phyloP scores from a whole-genome alignment of 192 early-diverging fungal genomes.

The Coemansia aciculifera region DNA sequence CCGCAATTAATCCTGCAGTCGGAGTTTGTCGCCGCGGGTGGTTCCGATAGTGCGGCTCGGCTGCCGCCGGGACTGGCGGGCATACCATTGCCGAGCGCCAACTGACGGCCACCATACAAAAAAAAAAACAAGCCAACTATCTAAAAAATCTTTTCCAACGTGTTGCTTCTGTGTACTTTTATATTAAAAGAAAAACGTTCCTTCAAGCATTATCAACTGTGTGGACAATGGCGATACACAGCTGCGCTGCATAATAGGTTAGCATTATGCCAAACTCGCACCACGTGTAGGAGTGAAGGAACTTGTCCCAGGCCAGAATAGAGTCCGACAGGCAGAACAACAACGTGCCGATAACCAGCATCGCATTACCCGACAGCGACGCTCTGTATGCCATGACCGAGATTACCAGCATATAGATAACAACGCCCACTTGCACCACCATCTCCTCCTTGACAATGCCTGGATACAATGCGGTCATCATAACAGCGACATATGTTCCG shows the following conservation, averaged over 20 bases:
- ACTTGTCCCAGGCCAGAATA: slow-evolving; percentile 48
- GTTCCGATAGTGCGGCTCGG: not conserved
- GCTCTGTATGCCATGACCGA: slow-evolving; percentile 41
- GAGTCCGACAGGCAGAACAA: slow-evolving; percentile 51
- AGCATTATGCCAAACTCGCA: slow-evolving; percentile 41
- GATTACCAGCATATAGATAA: slow-evolving; percentile 33
- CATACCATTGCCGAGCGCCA: not conserved
- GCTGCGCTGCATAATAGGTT: slow-evolving; percentile 50
- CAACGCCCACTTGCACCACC: slow-evolving; percentile 39
- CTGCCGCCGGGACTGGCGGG: not conserved
- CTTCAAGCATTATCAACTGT: not conserved
- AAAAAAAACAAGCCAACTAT: not conserved
- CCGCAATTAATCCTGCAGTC: slow-evolving; percentile 55
- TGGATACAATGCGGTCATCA: slow-evolving; percentile 22
- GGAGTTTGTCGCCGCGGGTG: slow-evolving; percentile 14
- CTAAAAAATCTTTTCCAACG: not conserved
- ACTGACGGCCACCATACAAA: not conserved
- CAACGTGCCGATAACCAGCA: slow-evolving; percentile 31
- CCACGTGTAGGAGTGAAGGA: slow-evolving; percentile 24
- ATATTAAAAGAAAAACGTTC: not conserved
- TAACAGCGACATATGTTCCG: slow-evolving; percentile 20
- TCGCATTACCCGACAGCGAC: slow-evolving; percentile 19
- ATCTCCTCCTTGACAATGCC: slow-evolving; percentile 26
- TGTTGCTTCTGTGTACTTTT: slow-evolving; percentile 10
- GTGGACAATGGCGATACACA: slow-evolving; percentile 42